These are phyloP conservation scores for Neonectria neomacrospora DNA, from an alignment of 2,329 filamentous ascomycete species.

Conservation along the genomic window DNA sequence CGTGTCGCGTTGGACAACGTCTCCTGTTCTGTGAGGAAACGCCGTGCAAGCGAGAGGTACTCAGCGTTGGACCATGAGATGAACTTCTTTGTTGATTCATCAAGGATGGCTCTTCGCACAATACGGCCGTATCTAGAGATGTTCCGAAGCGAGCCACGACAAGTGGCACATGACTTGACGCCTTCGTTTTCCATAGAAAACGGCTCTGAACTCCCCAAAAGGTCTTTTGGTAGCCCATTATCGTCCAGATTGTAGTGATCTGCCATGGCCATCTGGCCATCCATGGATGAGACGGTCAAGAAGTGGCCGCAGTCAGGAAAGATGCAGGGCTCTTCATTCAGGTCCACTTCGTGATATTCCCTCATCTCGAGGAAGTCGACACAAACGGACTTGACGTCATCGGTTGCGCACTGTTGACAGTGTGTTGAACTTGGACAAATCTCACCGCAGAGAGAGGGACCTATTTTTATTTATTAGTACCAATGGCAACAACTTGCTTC, in stretches of 20 bases:
- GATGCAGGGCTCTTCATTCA: conserved; percentile 70
- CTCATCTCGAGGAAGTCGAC: conserved; percentile 69
- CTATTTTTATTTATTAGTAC: background rate
- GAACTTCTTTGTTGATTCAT: conserved; percentile 73
- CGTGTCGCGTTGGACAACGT: background rate
- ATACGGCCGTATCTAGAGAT: conserved; percentile 71
- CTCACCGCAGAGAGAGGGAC: background rate
- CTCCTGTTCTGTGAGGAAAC: background rate
- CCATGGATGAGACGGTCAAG: conserved; percentile 57
- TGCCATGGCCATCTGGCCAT: conserved; percentile 61
- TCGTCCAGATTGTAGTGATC: conserved; percentile 59
- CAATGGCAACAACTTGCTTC: background rate
- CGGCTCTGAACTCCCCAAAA: conserved; percentile 54
- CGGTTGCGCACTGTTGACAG: conserved; percentile 67
- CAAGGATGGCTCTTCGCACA: conserved; percentile 67
- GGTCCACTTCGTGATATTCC: conserved; percentile 66
- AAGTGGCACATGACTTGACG: conserved; percentile 67
- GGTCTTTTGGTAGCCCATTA: conserved; percentile 46
- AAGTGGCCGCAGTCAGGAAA: conserved; percentile 73
- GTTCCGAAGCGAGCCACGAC: conserved; percentile 67
- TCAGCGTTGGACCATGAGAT: conserved; percentile 61
- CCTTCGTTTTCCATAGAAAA: conserved; percentile 58
- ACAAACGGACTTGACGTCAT: conserved; percentile 54
- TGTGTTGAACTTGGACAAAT: conserved; percentile 45
- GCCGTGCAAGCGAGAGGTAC: conserved; percentile 1